A percentile compares a stretch with the other conserved stretches of the same genome.
phyloP scores from a whole-genome alignment of 2,329 filamentous ascomycete genomes.

The Bipolaris sorokiniana region DNA sequence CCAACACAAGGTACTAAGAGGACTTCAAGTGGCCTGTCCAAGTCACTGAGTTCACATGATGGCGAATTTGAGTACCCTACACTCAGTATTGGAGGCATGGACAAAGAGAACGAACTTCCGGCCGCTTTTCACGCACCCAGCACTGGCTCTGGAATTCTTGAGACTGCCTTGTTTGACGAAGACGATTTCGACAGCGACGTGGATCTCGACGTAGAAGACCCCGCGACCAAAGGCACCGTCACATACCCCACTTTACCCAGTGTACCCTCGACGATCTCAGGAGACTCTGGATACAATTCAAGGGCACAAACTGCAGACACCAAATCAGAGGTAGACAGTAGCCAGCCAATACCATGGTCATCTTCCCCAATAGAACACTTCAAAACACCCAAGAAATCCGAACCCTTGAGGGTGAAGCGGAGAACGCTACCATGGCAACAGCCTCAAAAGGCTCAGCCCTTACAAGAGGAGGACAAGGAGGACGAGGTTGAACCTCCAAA shows the following conservation, averaged over 20 bases:
- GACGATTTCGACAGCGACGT: slow-evolving; percentile 88
- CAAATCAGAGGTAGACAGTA: slow-evolving; percentile 52
- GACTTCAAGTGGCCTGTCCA: slow-evolving; percentile 55
- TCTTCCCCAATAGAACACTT: slow-evolving; percentile 63
- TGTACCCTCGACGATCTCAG: slow-evolving; percentile 39
- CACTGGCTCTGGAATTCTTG: slow-evolving; percentile 29
- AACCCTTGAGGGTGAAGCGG: slow-evolving; percentile 24
- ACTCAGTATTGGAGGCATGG: slow-evolving; percentile 33
- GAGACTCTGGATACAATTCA: slow-evolving; percentile 41
- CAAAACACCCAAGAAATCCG: slow-evolving; percentile 36
- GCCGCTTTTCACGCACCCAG: slow-evolving; percentile 20
- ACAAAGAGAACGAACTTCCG: slow-evolving; percentile 36
- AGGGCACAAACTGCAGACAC: slow-evolving; percentile 30
- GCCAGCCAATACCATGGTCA: slow-evolving; percentile 73
- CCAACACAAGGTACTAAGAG: slow-evolving; percentile 51
- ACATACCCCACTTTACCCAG: slow-evolving; percentile 51
- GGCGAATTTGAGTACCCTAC: slow-evolving; percentile 39
- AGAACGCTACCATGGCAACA: slow-evolving; percentile 65
- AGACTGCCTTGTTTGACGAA: slow-evolving; percentile 63
- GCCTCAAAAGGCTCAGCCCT: slow-evolving; percentile 41
- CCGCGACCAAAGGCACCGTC: slow-evolving; percentile 55
- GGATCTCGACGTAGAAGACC: slow-evolving; percentile 72
- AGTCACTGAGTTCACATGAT: slow-evolving; percentile 49
- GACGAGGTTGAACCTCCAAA: slow-evolving; percentile 31
- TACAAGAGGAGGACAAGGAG: slow-evolving; percentile 26